These are phyloP conservation scores for Xylariaceae sp. DNA, from an alignment of 2,329 filamentous ascomycete species.

Conservation along the genomic window DNA sequence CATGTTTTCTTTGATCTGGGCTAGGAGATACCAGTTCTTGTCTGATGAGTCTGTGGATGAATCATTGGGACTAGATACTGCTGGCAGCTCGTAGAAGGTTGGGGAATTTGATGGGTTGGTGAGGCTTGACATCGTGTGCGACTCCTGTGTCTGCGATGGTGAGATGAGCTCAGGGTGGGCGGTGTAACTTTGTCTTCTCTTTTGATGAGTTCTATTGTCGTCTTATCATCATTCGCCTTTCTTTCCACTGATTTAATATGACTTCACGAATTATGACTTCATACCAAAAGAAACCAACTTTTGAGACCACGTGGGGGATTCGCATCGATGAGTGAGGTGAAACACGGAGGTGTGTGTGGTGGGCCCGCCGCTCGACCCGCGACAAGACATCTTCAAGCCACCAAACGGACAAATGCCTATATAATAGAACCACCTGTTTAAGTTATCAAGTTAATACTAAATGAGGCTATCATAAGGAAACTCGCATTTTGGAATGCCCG, in stretches of 20 bases:
- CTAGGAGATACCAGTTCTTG: conserved; percentile 41
- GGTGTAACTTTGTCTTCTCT: background rate
- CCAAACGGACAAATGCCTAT: background rate
- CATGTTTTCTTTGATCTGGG: conserved; percentile 45
- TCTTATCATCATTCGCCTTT: background rate
- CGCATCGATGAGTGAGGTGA: conserved; percentile 6
- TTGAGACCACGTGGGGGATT: too few species aligned
- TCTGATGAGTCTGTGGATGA: conserved; percentile 4
- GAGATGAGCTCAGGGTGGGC: background rate
- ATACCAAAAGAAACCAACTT: too few species aligned
- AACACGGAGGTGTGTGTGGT: conserved; percentile 19
- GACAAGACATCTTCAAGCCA: background rate
- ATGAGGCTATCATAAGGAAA: too few species aligned
- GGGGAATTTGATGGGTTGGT: conserved; percentile 18
- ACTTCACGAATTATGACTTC: too few species aligned
- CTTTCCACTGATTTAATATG: too few species aligned
- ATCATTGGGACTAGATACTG: background rate
- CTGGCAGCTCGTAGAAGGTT: conserved; percentile 30
- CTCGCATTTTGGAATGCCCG: too few species aligned
- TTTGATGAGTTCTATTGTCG: background rate
- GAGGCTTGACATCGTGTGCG: conserved; percentile 10
- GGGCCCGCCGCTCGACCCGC: background rate
- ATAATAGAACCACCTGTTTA: too few species aligned
- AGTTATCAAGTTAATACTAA: too few species aligned
- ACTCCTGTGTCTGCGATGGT: too few species aligned